phyloP scores from a whole-genome alignment of 2,329 filamentous ascomycete genomes.

The Grosmannia penicillata region DNA sequence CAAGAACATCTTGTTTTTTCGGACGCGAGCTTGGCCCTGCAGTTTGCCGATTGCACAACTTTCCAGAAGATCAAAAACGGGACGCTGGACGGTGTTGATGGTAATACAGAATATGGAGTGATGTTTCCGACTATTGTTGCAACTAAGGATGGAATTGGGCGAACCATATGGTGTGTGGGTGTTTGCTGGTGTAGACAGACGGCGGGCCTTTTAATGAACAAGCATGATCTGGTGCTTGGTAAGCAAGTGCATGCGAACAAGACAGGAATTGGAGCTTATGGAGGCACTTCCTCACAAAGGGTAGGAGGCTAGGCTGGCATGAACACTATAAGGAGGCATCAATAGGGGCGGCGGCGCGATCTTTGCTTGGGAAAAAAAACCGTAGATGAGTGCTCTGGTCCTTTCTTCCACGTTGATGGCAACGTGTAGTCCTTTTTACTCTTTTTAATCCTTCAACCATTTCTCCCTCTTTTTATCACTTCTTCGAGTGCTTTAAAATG shows the following conservation, averaged over 20 bases:
- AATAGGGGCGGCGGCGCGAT: constrained; percentile 1
- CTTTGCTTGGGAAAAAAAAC: neutral
- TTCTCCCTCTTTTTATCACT: neutral
- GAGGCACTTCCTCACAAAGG: neutral
- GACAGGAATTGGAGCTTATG: neutral
- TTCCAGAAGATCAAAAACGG: too few species aligned
- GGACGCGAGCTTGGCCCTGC: too few species aligned
- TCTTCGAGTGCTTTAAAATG: too few species aligned
- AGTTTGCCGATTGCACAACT: too few species aligned
- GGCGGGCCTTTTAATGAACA: neutral
- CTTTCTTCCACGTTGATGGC: constrained; percentile 1
- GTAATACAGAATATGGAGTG: too few species aligned
- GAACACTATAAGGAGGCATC: neutral
- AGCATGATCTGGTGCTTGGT: neutral
- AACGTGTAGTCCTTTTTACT: constrained; percentile 3
- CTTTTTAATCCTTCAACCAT: constrained; percentile 3
- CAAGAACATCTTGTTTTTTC: too few species aligned
- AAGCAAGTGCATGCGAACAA: neutral
- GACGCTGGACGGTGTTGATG: too few species aligned
- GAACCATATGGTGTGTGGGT: neutral
- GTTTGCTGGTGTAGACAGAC: neutral
- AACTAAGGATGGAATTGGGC: too few species aligned
- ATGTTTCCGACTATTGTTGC: too few species aligned
- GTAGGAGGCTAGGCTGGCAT: neutral
- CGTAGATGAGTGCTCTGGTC: neutral